phyloP scores from a whole-genome alignment of 176 grass and related monocot species.

The Dactylis glomerata region DNA sequence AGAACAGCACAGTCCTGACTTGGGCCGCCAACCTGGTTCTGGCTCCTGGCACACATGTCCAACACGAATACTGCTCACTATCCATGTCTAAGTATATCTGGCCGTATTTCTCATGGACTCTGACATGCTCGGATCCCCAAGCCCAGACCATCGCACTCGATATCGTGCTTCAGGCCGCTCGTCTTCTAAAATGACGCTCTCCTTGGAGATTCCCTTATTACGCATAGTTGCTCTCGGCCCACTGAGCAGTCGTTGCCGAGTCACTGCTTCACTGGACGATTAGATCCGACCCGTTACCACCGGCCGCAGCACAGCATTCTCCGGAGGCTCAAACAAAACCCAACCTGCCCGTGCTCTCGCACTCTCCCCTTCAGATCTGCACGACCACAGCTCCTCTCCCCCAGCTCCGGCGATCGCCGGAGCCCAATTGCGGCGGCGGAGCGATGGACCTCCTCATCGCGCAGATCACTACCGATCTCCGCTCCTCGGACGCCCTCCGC shows the following conservation, averaged over 20 bases:
- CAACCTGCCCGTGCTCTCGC: not conserved
- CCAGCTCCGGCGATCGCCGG: conserved; percentile 44
- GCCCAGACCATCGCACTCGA: no score
- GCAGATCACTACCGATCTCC: conserved; percentile 81
- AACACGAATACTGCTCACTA: no score
- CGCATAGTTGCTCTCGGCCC: not conserved
- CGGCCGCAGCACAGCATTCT: not conserved
- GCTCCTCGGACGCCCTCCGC: conserved; percentile 83
- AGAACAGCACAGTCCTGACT: no score
- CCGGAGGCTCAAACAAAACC: not conserved
- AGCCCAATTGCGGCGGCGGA: not conserved
- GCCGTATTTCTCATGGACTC: no score
- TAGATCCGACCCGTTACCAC: conserved; percentile 25
- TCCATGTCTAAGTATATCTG: no score
- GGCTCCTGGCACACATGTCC: no score
- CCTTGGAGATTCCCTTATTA: no score
- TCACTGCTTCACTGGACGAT: not conserved
- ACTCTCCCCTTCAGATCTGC: conserved; percentile 23
- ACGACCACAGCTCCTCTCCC: not conserved
- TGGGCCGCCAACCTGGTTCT: no score
- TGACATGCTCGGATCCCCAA: no score
- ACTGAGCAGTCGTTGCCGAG: not conserved
- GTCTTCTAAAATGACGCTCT: no score
- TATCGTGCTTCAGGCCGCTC: no score
- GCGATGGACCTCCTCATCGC: conserved; percentile 89